phyloP scores from a whole-genome alignment of 169 alveolate genomes.

The Pseudocohnilembus persalinus region DNA sequence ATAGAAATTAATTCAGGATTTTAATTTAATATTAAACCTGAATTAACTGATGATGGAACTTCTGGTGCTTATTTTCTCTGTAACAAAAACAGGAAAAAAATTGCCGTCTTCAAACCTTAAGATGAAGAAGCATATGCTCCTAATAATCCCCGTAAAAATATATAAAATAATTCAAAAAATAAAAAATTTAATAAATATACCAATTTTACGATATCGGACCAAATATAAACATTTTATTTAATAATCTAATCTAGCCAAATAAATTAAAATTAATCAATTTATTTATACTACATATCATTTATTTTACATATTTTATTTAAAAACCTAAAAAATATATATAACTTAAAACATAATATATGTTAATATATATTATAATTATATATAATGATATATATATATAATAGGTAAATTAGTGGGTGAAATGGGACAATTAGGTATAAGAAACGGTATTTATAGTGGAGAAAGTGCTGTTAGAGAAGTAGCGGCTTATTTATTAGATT shows the following conservation, averaged over 20 bases:
- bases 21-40: slow-evolving; percentile 93
- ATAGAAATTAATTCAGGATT: slow-evolving; percentile 89
- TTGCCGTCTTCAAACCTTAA: slow-evolving; percentile 96
- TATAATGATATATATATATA: slow-evolving; percentile 60
- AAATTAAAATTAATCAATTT: no score
- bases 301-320: background rate
- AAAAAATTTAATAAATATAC: background rate
- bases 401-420: slow-evolving; percentile 95
- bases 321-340: no score
- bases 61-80: slow-evolving; percentile 96
- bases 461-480: slow-evolving; percentile 98
- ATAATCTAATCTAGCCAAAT: background rate
- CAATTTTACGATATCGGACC: background rate
- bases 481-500: slow-evolving; percentile 96
- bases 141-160: slow-evolving; percentile 96
- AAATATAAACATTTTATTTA: background rate
- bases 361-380: no score
- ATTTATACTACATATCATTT: no score
- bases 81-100: slow-evolving; percentile 84
- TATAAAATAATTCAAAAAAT: slow-evolving; percentile 68
- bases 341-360: no score
- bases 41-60: slow-evolving; percentile 97
- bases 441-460: slow-evolving; percentile 96
- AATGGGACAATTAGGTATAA: slow-evolving; percentile 92
- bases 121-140: slow-evolving; percentile 99